phyloP scores from a whole-genome alignment of 108 stramenopile genomes.

The Stephanodiscus triporus region DNA sequence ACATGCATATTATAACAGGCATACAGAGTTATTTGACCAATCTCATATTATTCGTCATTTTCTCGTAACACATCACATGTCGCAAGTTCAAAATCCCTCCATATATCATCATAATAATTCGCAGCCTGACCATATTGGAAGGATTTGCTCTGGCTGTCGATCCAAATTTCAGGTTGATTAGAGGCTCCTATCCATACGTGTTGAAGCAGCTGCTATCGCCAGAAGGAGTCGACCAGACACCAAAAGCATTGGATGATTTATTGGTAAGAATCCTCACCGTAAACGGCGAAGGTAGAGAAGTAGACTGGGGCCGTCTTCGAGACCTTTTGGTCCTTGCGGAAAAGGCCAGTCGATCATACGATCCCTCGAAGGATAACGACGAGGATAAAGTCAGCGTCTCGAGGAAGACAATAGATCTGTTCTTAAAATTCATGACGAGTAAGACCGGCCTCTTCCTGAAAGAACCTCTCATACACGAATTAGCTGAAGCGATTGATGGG shows the following conservation, averaged over 20 bases:
- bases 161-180: conserved; percentile 86
- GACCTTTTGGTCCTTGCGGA: conserved; percentile 76
- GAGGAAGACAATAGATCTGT: conserved; percentile 79
- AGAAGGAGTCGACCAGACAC: conserved; percentile 58
- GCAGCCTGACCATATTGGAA: conserved; percentile 90
- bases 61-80: background rate
- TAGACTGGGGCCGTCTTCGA: conserved; percentile 61
- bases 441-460: conserved; percentile 83
- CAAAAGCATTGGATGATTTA: conserved; percentile 69
- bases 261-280: conserved; percentile 73
- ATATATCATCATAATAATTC: conserved; percentile 90
- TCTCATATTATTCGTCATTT: background rate
- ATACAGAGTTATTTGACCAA: background rate
- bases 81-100: conserved; percentile 80
- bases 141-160: conserved; percentile 90
- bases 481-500: conserved; percentile 85
- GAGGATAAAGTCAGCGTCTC: conserved; percentile 62
- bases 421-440: conserved; percentile 80
- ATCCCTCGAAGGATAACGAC: conserved; percentile 59
- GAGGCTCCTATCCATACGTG: conserved; percentile 95
- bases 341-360: conserved; percentile 72
- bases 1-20: background rate
- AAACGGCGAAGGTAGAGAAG: conserved; percentile 64
- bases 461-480: conserved; percentile 82
- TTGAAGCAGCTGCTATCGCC: conserved; percentile 70